These are phyloP conservation scores for Camillea tinctor DNA, from an alignment of 2,329 filamentous ascomycete species.

Conservation along the genomic window DNA sequence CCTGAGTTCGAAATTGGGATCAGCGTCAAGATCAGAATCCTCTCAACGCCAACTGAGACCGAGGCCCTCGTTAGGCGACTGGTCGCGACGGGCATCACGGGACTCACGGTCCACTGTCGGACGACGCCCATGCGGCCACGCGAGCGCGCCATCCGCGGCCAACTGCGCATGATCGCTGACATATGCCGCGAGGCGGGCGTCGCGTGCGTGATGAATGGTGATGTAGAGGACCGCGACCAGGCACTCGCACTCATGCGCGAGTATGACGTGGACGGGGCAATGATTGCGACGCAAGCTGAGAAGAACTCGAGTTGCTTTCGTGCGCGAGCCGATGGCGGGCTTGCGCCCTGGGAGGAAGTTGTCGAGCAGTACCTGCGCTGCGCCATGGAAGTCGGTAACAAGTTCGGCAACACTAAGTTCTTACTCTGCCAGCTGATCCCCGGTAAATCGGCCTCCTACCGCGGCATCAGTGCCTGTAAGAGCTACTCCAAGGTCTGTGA, in stretches of 20 bases:
- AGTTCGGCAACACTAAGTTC: constrained; percentile 91
- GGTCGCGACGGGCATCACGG: constrained; percentile 85
- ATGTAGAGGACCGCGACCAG: constrained; percentile 74
- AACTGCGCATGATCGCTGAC: constrained; percentile 78
- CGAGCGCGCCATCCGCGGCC: constrained; percentile 81
- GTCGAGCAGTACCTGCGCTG: constrained; percentile 72
- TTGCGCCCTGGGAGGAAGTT: constrained; percentile 73
- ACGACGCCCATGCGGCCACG: constrained; percentile 94
- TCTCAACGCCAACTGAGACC: constrained; percentile 75
- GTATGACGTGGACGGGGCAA: constrained; percentile 87
- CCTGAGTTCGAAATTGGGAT: constrained; percentile 84
- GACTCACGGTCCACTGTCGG: constrained; percentile 90
- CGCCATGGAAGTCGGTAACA: constrained; percentile 77
- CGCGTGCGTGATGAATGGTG: constrained; percentile 93
- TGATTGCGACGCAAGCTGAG: constrained; percentile 95
- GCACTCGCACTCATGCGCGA: constrained; percentile 70
- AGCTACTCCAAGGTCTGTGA: constrained; percentile 70
- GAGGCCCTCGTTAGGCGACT: constrained; percentile 74
- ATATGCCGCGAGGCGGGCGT: constrained; percentile 84
- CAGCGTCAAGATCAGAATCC: constrained; percentile 91
- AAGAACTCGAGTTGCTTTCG: constrained; percentile 88
- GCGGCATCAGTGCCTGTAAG: constrained; percentile 61
- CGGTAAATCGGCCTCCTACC: constrained; percentile 67
- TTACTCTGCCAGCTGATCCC: constrained; percentile 82
- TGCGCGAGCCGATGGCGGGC: constrained; percentile 63